Base-by-base conservation (phyloP, 345 rosid species). In the Laguncularia racemosa region DNA sequence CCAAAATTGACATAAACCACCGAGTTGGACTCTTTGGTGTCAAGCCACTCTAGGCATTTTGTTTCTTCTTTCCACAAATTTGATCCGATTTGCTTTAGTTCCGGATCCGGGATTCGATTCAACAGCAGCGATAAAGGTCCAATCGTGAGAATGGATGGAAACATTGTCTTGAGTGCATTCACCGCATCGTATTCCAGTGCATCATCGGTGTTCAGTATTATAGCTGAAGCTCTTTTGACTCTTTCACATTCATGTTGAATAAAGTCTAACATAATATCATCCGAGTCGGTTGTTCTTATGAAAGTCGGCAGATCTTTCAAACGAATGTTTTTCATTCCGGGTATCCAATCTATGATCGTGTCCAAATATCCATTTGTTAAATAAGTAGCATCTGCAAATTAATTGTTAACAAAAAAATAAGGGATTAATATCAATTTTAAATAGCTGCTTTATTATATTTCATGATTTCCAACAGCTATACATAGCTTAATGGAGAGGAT, bases 1-100 rank as follows among this genome's bases (percentile, higher is more conserved):
- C 91, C 91, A 14, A 84, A 84, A 57, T 81, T 84, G 1, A 81
- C 83, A 50, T 81, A 82, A 16, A 84, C 72, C 1, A 84, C 84
- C 3, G 85, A 81, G 59, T 69, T 67, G 20, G 51, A 73, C 17
- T 63, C 21, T 57, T 79, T 82, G 0, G 79, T 51, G 67, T 76
- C 69, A 4, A 82, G 73, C 85, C 91, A 84, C 13, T 53, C 64
- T 11, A 82, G 59, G 64, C 91, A 79, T 13, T 67, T 70, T 0
- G 52, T 23, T 16, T 84, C 84, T 46, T 84, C 88, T 52, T 64
- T 78, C 91, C 91, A 84, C 2, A 84, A 60, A 65, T 59, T 81
- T 0, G 84, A 77, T 9, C 70, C 73, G 18, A 82, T 55, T 12
- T 20, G 46, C 53, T 49, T 73, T 7, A 68, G 15, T 14, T 50